These are phyloP conservation scores for Dioszegia crocea DNA, from an alignment of 768 basidiomycete genomes.

Conservation along the genomic window DNA sequence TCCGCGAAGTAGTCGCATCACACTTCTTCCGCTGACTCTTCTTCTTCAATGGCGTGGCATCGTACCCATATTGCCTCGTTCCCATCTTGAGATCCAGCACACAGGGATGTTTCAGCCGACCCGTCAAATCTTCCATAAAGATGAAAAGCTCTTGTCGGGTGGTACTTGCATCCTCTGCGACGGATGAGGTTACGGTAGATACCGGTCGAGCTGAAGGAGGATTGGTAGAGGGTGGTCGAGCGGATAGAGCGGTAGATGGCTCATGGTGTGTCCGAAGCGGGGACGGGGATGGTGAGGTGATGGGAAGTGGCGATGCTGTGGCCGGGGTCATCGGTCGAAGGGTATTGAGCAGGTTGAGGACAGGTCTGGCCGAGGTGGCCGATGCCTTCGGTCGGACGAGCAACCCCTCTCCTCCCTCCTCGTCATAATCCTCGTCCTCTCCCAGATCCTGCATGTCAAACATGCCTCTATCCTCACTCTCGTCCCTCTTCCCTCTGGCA, in stretches of 20 bases:
- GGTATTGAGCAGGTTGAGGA: conserved; percentile 4
- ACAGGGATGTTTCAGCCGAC: conserved; percentile 81
- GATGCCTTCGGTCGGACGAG: conserved; percentile 2
- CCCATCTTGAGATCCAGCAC: conserved; percentile 99
- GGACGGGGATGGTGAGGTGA: neutral
- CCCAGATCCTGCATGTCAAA: conserved; percentile 63
- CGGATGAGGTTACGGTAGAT: neutral
- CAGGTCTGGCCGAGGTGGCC: neutral
- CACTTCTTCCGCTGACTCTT: conserved; percentile 99
- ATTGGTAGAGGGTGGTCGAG: neutral
- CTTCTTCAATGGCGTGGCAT: conserved; percentile 86
- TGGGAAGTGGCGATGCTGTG: neutral
- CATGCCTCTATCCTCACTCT: conserved; percentile 55
- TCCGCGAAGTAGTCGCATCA: conserved; percentile 86
- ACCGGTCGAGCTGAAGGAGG: neutral
- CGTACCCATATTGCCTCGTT: conserved; percentile 96
- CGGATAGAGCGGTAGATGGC: neutral
- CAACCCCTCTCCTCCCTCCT: neutral
- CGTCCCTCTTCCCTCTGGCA: conserved; percentile 24
- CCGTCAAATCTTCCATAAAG: conserved; percentile 97
- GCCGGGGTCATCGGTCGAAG: neutral
- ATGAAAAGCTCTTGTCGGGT: conserved; percentile 96
- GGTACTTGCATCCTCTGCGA: conserved; percentile 37
- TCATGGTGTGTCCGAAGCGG: neutral
- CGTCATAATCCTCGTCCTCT: conserved; percentile 28